Base-by-base conservation (phyloP, 805 yeast genomes). In the Komagataella pastoris region DNA sequence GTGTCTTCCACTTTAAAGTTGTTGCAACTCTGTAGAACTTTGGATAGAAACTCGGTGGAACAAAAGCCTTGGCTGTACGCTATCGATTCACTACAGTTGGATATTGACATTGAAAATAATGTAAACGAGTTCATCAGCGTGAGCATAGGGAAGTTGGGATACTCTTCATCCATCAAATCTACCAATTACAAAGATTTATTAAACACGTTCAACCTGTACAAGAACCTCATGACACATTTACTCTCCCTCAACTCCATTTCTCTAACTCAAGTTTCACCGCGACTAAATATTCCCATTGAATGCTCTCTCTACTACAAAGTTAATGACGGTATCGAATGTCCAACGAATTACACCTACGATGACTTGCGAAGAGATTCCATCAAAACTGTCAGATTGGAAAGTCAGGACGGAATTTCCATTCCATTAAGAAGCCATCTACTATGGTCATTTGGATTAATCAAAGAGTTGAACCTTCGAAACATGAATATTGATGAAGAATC, bases 371-470 rank as follows among this genome's bases (percentile, higher is more conserved):
- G 14, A 19, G 44, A 24, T 17, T 44, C 17, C 7, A 23, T 50
- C 17, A 17, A 47, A 47, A n/a, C n/a, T 17, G 30, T 23, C 18
- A 49, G 53, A 3, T 8, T 75, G 5, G 54, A 64, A 2, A 65
- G 56, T n/a, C 58, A 76, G n/a, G 59, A 60, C 3, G 79, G 79
- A 2, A 74, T 80, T 80, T 72, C 73, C 40, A 73, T 80, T 14
- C 79, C 82, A 3, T 62, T 79, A 55, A 68, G 75, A 53, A 65
- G 72, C 10, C 77, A 74, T 54, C 56, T 79, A 6, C 60, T 78
- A 1, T 64, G 76, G 55, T 65, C 80, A 17, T 66, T 75, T 53
- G 74, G 75, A 14, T 57, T 69, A 8, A 69, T 80, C 5, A 65
- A 71, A 36, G 72, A 72, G 49, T 59, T 80, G 21, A 61, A 61